These are phyloP conservation scores for Nakaseomyces bracarensis DNA, from an alignment of 1,139 yeast species.

Conservation along the genomic window DNA sequence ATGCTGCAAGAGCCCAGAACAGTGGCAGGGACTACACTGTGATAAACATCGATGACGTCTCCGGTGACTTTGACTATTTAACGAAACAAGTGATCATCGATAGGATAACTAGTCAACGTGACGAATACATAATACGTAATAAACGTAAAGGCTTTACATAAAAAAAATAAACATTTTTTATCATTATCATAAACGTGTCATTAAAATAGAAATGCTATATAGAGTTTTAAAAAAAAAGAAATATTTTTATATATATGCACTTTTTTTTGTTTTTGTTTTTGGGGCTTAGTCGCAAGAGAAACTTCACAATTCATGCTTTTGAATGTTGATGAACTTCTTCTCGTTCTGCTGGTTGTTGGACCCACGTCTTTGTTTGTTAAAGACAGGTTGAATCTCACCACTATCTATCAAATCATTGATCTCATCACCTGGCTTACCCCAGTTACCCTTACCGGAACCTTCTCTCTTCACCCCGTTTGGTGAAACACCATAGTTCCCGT, in stretches of 20 bases:
- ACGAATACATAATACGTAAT: constrained; percentile 32
- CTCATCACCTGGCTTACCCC: constrained; percentile 70
- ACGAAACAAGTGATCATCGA: constrained; percentile 29
- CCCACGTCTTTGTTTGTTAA: constrained; percentile 39
- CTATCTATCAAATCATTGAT: constrained; percentile 40
- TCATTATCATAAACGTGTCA: background rate
- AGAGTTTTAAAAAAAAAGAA: background rate
- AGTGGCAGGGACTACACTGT: background rate
- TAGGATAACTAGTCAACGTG: constrained; percentile 28
- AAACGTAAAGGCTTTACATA: constrained; percentile 26
- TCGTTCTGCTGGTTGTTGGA: constrained; percentile 38
- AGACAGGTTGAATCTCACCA: constrained; percentile 38
- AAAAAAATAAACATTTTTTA: background rate
- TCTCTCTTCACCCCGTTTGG: constrained; percentile 74
- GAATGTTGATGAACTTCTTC: constrained; percentile 30
- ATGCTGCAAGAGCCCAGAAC: too few species aligned
- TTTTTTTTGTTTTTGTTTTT: background rate
- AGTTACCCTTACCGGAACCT: constrained; percentile 76
- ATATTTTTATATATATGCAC: background rate
- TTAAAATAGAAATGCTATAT: constrained; percentile 4
- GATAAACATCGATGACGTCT: constrained; percentile 6
- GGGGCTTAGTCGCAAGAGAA: too few species aligned
- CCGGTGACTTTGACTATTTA: constrained; percentile 29
- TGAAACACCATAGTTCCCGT: constrained; percentile 55
- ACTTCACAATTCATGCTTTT: constrained; percentile 13